A percentile compares a stretch with the other conserved stretches of the same genome.
Conservation (phyloP, 2,329 filamentous ascomycete species). For the Penicillium sp. region DNA sequence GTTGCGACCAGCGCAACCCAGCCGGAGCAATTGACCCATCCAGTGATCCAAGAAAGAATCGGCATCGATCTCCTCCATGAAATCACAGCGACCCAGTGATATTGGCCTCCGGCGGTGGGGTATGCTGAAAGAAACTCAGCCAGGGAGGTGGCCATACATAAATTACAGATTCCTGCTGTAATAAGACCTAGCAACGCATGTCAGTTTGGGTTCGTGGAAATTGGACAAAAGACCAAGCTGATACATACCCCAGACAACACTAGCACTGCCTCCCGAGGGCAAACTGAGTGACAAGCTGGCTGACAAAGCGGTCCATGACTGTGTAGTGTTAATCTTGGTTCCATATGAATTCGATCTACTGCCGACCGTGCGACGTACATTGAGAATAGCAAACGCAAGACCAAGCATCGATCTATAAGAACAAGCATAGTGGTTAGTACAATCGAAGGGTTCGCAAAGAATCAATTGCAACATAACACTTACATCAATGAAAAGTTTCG, state of each 20-base stretch:
- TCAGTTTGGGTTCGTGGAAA: neutral
- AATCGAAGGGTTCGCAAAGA: neutral
- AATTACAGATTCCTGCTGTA: constrained; percentile 65
- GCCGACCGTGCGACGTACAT: constrained; percentile 35
- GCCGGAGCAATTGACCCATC: constrained; percentile 68
- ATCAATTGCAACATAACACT: constrained; percentile 8
- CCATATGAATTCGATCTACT: neutral
- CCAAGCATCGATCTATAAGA: constrained; percentile 55
- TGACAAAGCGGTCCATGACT: constrained; percentile 61
- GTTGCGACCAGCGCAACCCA: constrained; percentile 69
- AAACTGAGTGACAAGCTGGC: constrained; percentile 61
- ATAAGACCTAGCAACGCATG: constrained; percentile 41
- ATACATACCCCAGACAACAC: constrained; percentile 70
- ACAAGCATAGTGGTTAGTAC: constrained; percentile 9
- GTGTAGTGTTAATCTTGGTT: constrained; percentile 7
- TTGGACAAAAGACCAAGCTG: neutral
- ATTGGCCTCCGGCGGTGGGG: constrained; percentile 61
- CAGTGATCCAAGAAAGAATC: constrained; percentile 66
- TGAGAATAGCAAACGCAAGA: constrained; percentile 62
- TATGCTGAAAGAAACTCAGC: constrained; percentile 71
- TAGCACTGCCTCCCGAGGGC: constrained; percentile 67
- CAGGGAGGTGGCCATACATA: constrained; percentile 66
- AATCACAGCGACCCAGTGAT: constrained; percentile 66
- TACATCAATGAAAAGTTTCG: constrained; percentile 57
- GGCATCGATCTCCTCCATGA: constrained; percentile 61